Percentiles rank a stretch among this genome's conserved stretches.
Evolutionary conservation across 371 early-diverging fungal genomes (phyloP).

Genomic region (Mucor saturninus): DNA sequence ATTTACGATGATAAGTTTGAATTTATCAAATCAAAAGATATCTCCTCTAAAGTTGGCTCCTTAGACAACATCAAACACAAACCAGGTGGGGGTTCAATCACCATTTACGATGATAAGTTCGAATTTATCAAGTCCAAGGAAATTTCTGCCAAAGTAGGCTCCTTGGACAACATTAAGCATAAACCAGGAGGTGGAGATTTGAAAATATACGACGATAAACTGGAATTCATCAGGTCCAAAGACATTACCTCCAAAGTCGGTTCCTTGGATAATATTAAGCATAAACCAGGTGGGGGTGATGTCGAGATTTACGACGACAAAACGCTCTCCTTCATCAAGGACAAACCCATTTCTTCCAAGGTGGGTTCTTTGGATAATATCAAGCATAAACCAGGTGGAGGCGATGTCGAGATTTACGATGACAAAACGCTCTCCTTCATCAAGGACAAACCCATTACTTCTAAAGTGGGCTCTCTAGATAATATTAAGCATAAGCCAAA

Average conservation of each 20-base stretch:
- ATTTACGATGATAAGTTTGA: conserved; percentile 23
- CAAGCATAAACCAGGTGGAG: conserved; percentile 28
- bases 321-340: neutral
- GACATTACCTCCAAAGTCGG: conserved; percentile 21
- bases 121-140: conserved; percentile 13
- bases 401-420: conserved; percentile 22
- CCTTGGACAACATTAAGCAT: conserved; percentile 30
- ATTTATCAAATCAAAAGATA: conserved; percentile 15
- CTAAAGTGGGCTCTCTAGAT: conserved; percentile 27
- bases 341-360: conserved; percentile 17
- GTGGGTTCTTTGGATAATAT: conserved; percentile 32
- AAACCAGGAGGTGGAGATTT: conserved; percentile 23
- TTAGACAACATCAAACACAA: conserved; percentile 27
- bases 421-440: conserved; percentile 12
- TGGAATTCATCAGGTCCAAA: conserved; percentile 20
- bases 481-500: conserved; percentile 27
- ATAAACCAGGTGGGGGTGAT: conserved; percentile 29
- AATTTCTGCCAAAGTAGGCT: conserved; percentile 23
- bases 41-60: conserved; percentile 26
- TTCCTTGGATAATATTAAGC: conserved; percentile 26
- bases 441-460: conserved; percentile 14
- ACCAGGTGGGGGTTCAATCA: conserved; percentile 20
- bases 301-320: conserved; percentile 22
- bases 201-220: conserved; percentile 23
- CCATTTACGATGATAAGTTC: conserved; percentile 26